Base-by-base conservation (phyloP, 768 basidiomycete genomes). In the Tremella yokohamensis region DNA sequence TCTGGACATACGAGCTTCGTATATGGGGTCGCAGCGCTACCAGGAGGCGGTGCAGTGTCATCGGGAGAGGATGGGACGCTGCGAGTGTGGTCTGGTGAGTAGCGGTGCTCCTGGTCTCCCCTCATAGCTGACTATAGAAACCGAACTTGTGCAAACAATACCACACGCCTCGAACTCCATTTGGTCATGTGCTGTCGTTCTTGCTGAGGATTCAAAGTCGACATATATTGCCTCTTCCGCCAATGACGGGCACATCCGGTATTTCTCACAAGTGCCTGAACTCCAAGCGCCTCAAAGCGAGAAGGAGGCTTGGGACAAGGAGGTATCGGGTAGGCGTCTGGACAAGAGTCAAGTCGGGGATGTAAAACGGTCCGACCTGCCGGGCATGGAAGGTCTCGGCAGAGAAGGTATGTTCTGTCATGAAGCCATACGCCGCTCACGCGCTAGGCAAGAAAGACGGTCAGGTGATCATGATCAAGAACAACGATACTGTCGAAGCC, bases 1-100 rank as follows among this genome's bases (percentile, higher is more conserved):
- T 86, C 88, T 3, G 96, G 92, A 0, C 96, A 98, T 75, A 94
- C 92, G 1, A 96, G 92, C 19, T 99, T 97, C 74, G 90, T 98
- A 13, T 99, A 98, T 79, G 87, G 88, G 56, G 76, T 99, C 13
- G 83, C 88, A 0, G 83, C 89, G 18, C 81, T 97, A 18, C 87
- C 91, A 1, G 69, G 74, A 53, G 89, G 93, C 18, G 67, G 77
- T 25, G 81, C 92, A 19, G 85, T 94, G 8, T 90, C 88, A n/a
- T 84, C 86, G 37, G 91, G 94, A 7, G 96, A 99, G 78, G 96
- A 99, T 76, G 86, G 94, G 49, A 87, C 87, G 2, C 84, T 94
- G 50, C 83, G 94, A 19, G 81, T 98, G 37, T 99, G 96, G 96
- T 83, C 83, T 78, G 88, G 89, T 87, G 67, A 58, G 83, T 40